Percentiles rank a stretch among this genome's conserved stretches.
These are phyloP conservation scores for Pythium brachiatum DNA, from an alignment of 352 stramenopile species.

Conservation along the genomic window DNA sequence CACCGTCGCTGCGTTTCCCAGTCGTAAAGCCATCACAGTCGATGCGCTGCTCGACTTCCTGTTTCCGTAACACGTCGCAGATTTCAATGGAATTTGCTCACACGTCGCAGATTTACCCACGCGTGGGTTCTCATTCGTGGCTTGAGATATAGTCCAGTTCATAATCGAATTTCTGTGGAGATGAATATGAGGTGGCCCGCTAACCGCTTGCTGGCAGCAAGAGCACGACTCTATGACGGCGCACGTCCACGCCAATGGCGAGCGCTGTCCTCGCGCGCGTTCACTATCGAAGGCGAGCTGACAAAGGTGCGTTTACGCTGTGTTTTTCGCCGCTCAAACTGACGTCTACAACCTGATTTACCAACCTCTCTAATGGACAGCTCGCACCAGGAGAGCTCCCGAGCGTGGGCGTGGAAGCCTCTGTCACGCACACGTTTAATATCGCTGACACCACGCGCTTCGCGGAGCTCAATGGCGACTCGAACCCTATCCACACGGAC, in stretches of 20 bases:
- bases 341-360: neutral
- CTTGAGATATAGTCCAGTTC: slow-evolving; percentile 14
- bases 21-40: slow-evolving; percentile 8
- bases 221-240: neutral
- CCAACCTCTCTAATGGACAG: slow-evolving; percentile 22
- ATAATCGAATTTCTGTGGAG: slow-evolving; percentile 8
- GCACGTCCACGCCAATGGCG: neutral
- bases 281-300: slow-evolving; percentile 29
- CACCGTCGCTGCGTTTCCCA: neutral
- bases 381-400: slow-evolving; percentile 45
- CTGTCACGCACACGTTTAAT: slow-evolving; percentile 58
- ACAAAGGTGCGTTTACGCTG: slow-evolving; percentile 15
- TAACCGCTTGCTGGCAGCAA: neutral
- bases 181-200: slow-evolving; percentile 2
- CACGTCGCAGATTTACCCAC: neutral
- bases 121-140: neutral
- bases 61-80: slow-evolving; percentile 12
- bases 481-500: slow-evolving; percentile 79
- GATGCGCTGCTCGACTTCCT: slow-evolving; percentile 11
- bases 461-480: slow-evolving; percentile 59
- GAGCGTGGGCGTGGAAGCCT: slow-evolving; percentile 50
- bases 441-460: slow-evolving; percentile 63
- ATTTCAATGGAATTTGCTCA: neutral
- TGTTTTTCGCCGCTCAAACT: neutral
- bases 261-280: slow-evolving; percentile 9